Base-by-base conservation (phyloP, 2,329 filamentous ascomycete genomes). In the Leptodontidium sp. region DNA sequence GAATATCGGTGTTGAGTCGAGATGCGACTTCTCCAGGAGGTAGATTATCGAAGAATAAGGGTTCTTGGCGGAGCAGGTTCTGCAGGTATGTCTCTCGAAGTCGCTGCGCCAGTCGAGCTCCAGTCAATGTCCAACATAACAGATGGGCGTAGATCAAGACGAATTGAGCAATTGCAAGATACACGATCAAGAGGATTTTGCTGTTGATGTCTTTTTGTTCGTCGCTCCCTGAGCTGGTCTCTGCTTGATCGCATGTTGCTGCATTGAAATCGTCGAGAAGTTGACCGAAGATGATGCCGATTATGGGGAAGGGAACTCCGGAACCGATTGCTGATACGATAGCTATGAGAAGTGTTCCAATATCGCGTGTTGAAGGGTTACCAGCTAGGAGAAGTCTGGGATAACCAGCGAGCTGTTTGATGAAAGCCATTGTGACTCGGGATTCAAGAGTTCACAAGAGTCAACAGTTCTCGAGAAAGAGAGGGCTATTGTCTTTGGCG, bases 221-320 rank as follows among this genome's bases (percentile, higher is more conserved):
- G 12, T 49, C 35, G 2, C 57, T 50, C 17, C 17, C n/a, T 6
- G 67, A 65, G 12, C 57, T 52, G 17, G 65, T 43, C n/a, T 62
- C 64, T 15, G 63, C 61, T 21, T 53, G 29, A 45, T 47, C 65
- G 64, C 72, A 75, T n/a, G 86, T 84, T 24, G 85, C 85, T 14
- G 80, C 78, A 74, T 89, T 90, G 75, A 91, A 82, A 70, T 89
- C 83, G 73, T 91, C 87, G 68, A 91, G 81, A 11, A 91, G 84
- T 77, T 90, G 82, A 71, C 89, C 88, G 72, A 91, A 90, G 59
- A 91, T 80, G 71, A 91, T 87, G 67, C 86, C 88, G 74, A 90
- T 84, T 17, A 91, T 79, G 14, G 88, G 88, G 70, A 90, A 90
- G 0, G 88, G 88, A 2, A 88, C 82, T 64, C 88, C 88, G 17